A percentile compares a stretch with the other conserved stretches of the same genome.
These are phyloP conservation scores for Solanum etuberosum DNA, from an alignment of 257 asterid species.

Conservation along the genomic window DNA sequence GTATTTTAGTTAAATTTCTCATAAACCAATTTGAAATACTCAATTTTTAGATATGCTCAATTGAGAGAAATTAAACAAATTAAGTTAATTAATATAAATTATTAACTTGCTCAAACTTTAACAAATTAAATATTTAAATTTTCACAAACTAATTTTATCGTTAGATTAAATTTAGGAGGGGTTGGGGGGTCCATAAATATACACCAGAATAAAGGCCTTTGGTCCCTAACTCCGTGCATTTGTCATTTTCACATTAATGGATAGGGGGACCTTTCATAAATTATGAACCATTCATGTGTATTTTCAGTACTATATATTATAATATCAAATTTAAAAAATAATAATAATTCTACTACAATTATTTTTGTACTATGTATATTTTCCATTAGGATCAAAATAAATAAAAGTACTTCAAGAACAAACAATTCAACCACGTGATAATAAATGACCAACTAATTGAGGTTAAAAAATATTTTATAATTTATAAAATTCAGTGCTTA, in stretches of 20 bases:
- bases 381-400: neutral
- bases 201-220: neutral
- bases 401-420: neutral
- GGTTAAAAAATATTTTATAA: neutral
- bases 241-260: neutral
- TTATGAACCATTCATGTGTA: neutral
- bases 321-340: neutral
- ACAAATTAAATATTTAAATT: neutral
- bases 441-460: neutral
- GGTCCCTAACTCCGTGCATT: neutral
- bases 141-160: neutral
- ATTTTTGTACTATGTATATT: neutral
- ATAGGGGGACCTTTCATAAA: neutral
- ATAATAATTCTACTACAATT: neutral
- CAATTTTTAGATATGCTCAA: neutral
- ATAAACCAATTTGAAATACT: too few relatives aligned
- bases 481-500: too few relatives aligned
- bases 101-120: neutral
- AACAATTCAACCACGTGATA: neutral
- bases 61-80: neutral
- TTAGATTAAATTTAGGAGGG: neutral
- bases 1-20: neutral
- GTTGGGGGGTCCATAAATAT: neutral
- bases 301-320: neutral
- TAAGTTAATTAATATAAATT: neutral